Conservation (phyloP, 2,329 filamentous ascomycete species). For the Lachnellula suecica region DNA sequence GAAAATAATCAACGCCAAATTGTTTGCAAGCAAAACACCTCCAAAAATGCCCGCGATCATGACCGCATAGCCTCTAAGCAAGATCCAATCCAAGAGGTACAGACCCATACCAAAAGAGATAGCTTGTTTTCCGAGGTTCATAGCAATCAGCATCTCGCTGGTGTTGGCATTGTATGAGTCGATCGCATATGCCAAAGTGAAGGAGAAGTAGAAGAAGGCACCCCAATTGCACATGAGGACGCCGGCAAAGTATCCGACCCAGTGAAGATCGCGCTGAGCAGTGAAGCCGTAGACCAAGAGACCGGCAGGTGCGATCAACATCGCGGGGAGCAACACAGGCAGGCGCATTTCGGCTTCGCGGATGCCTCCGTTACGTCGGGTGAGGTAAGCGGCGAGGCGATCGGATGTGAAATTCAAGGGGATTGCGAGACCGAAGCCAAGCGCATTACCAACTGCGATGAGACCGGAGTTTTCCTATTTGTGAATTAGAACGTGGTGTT, state of each 20-base stretch:
- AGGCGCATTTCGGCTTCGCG: slow-evolving; percentile 42
- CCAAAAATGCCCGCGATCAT: slow-evolving; percentile 52
- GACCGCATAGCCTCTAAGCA: slow-evolving; percentile 46
- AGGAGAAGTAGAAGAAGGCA: slow-evolving; percentile 55
- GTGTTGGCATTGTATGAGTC: slow-evolving; percentile 58
- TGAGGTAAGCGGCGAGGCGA: slow-evolving; percentile 37
- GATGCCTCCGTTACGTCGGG: slow-evolving; percentile 37
- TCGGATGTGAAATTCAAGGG: slow-evolving; percentile 44
- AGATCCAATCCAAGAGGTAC: slow-evolving; percentile 50
- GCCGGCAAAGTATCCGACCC: slow-evolving; percentile 52
- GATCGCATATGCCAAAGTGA: slow-evolving; percentile 60
- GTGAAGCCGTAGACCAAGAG: slow-evolving; percentile 58
- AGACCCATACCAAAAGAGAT: slow-evolving; percentile 53
- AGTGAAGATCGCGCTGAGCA: slow-evolving; percentile 48
- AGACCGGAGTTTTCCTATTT: slow-evolving; percentile 42
- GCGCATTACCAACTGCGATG: slow-evolving; percentile 39
- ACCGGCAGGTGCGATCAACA: slow-evolving; percentile 53
- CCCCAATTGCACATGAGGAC: slow-evolving; percentile 48
- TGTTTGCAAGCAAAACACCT: slow-evolving; percentile 48
- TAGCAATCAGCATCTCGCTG: slow-evolving; percentile 62
- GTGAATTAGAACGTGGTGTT: background rate
- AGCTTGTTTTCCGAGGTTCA: slow-evolving; percentile 57
- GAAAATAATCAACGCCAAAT: slow-evolving; percentile 47
- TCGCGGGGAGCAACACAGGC: slow-evolving; percentile 46
- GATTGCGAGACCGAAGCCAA: slow-evolving; percentile 40